Evolutionary conservation across 179 eudicot genomes (phyloP), one percentile per base, ranked within the genome.

Genomic region (Silene noctiflora): DNA sequence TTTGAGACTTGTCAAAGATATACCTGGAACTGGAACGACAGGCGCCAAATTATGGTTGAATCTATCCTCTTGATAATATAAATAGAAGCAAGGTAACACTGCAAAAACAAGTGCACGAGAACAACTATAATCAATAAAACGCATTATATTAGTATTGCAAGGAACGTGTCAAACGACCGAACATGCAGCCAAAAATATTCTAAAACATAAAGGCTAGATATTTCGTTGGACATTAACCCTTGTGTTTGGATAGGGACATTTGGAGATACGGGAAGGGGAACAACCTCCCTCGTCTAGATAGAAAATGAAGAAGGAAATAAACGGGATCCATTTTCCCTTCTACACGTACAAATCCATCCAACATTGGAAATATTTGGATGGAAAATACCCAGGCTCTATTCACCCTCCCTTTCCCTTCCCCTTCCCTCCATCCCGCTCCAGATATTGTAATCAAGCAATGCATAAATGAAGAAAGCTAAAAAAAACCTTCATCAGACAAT

Each of bases 71-170:
- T 87, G 86, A 22, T 74, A 66, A 78, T 84, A 91, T 69, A 83
- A 67, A 75, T 92, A 95, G 80, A 95, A 95, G 88, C 97, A 92
- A 66, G 97, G 93, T 63, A 93, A 77, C 63, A 88, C 99, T 95
- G 90, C 88, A 83, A 85, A 42, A 25, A 68, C 67, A 83, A 67
- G 11, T 19, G 46, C n/a, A 1, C 55, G 62, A 75, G 33, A 31
- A 20, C 39, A 13, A 12, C 29, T 31, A 51, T 4, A 24, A 25
- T 24, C n/a, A 24, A n/a, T 10, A 24, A 46, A 22, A 6, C 22
- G 33, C 4, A 39, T 8, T 68, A 68, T 42, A 68, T 35, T 17
- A 35, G 56, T 39, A 44, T 35, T 39, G 29, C 12, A 68, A 33
- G 21, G 39, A 67, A 67, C 0, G 6, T 19, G 72, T 39, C 12